Percentiles rank a stretch among this genome's conserved stretches.
These are phyloP conservation scores for Leucoagaricus sp. DNA, from an alignment of 1,284 basidiomycete genomes.

Conservation along the genomic window DNA sequence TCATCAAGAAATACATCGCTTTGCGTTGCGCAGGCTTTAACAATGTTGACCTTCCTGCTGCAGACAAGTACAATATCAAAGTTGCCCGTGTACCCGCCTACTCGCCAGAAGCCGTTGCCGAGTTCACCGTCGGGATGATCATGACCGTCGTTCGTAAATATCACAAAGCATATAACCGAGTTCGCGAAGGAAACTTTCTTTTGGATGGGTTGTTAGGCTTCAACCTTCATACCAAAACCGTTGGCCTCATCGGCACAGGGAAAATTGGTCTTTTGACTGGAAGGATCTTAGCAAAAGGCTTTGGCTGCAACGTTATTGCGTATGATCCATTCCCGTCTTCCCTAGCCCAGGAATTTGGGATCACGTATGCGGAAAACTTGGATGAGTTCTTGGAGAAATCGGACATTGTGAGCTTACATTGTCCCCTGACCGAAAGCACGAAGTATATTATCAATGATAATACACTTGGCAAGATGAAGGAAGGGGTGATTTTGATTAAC, in stretches of 20 bases:
- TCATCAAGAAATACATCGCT: conserved; percentile 35
- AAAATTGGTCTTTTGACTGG: conserved; percentile 41
- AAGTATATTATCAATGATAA: conserved; percentile 40
- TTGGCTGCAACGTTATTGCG: conserved; percentile 37
- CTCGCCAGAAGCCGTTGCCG: conserved; percentile 41
- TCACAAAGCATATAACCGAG: conserved; percentile 42
- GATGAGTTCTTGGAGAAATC: conserved; percentile 34
- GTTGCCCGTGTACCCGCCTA: conserved; percentile 40
- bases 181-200: conserved; percentile 43
- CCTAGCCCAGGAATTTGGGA: conserved; percentile 33
- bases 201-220: conserved; percentile 40
- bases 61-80: conserved; percentile 31
- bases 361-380: conserved; percentile 34
- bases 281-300: conserved; percentile 39
- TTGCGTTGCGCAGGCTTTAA: conserved; percentile 41
- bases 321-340: conserved; percentile 37
- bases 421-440: conserved; percentile 35
- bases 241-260: conserved; percentile 40
- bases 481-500: conserved; percentile 39
- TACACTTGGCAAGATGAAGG: conserved; percentile 35
- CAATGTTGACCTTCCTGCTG: conserved; percentile 36
- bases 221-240: conserved; percentile 39
- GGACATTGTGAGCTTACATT: conserved; percentile 42
- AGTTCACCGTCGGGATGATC: conserved; percentile 45
- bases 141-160: conserved; percentile 42